Conservation (phyloP, 192 early-diverging fungal species). For the Coemansia sp. region DNA sequence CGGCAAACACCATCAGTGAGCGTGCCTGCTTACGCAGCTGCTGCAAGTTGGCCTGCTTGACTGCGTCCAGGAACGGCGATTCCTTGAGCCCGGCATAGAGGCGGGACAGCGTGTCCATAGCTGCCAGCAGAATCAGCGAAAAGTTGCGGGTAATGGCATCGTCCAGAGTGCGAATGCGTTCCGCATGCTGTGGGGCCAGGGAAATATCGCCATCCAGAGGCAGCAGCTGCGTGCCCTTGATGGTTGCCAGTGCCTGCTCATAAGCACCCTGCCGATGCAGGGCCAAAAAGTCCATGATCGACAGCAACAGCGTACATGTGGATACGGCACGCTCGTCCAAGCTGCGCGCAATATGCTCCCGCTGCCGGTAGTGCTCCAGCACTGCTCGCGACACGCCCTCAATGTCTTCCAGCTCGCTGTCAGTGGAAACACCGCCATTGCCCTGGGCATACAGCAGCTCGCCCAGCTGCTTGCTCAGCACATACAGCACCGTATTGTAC, state of each 20-base stretch:
- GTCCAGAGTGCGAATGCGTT: constrained; percentile 64
- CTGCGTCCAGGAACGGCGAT: constrained; percentile 49
- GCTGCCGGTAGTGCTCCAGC: constrained; percentile 48
- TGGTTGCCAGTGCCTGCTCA: constrained; percentile 61
- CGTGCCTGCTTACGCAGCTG: constrained; percentile 63
- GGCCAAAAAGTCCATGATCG: constrained; percentile 61
- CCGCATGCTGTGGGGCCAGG: constrained; percentile 59
- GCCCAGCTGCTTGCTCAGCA: constrained; percentile 68
- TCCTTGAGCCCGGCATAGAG: constrained; percentile 60
- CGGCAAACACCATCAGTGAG: constrained; percentile 75
- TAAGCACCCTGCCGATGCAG: constrained; percentile 56
- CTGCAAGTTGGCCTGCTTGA: constrained; percentile 52
- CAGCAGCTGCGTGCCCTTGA: constrained; percentile 62
- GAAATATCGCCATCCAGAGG: constrained; percentile 60
- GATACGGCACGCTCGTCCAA: constrained; percentile 42
- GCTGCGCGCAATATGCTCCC: constrained; percentile 48
- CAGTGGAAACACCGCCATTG: not conserved
- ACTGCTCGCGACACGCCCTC: constrained; percentile 53
- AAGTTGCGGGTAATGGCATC: constrained; percentile 71
- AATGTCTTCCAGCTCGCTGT: constrained; percentile 30
- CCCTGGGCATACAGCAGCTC: constrained; percentile 52
- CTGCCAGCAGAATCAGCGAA: constrained; percentile 69
- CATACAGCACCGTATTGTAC: constrained; percentile 68
- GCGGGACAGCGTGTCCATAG: constrained; percentile 66
- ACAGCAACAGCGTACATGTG: constrained; percentile 59